Conservation (phyloP, 148 eudicot species). For the Salicornia ramosissima region DNA sequence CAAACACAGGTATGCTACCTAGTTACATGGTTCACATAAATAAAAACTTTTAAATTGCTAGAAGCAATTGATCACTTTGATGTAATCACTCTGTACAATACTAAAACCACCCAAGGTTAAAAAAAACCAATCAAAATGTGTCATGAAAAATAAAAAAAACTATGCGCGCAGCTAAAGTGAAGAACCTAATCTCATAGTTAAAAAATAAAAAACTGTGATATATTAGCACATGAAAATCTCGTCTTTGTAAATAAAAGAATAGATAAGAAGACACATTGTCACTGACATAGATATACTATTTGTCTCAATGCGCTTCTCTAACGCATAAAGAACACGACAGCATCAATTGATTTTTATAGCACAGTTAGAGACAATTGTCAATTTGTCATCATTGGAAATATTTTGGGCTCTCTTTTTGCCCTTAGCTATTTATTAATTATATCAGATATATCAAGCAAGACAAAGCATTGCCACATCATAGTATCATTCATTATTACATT, state of each 20-base stretch:
- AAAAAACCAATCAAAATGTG: too few relatives aligned
- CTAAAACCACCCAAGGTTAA: too few relatives aligned
- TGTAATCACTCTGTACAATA: too few relatives aligned
- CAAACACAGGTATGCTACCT: background rate
- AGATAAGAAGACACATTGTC: too few relatives aligned
- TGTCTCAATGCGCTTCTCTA: too few relatives aligned
- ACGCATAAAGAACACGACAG: too few relatives aligned
- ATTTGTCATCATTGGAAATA: background rate
- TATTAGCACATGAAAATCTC: background rate
- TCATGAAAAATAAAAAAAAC: too few relatives aligned
- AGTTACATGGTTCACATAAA: background rate
- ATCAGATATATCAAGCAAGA: too few relatives aligned
- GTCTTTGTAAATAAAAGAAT: too few relatives aligned
- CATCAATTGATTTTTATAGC: too few relatives aligned
- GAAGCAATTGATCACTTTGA: background rate
- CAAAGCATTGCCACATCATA: background rate
- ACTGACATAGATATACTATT: too few relatives aligned
- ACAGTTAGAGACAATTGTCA: background rate
- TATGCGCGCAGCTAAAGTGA: background rate
- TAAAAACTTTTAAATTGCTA: background rate
- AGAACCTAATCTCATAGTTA: background rate
- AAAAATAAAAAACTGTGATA: background rate
- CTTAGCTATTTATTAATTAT: background rate
- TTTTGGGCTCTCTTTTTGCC: background rate
- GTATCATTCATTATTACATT: background rate